phyloP scores from a whole-genome alignment of 257 asterid species.

The Prunella vulgaris region DNA sequence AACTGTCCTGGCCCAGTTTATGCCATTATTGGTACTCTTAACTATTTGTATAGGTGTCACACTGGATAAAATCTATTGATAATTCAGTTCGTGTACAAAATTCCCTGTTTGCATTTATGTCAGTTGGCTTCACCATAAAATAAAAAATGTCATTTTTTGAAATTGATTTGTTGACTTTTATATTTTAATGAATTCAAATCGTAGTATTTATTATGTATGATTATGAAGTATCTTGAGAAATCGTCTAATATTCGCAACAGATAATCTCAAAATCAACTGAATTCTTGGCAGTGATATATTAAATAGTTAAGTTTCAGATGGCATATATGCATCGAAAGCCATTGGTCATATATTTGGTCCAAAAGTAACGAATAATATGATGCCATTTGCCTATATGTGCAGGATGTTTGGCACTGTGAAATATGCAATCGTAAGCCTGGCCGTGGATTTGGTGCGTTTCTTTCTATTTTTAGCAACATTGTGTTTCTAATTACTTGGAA shows the following conservation, averaged over 20 bases:
- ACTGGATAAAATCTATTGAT: not conserved
- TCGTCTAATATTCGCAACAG: not conserved
- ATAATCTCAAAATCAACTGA: not conserved
- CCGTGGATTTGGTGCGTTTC: constrained; percentile 87
- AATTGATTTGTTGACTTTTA: not conserved
- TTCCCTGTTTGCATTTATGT: not conserved
- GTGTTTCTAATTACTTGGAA: not conserved
- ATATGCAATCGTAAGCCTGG: constrained; percentile 98
- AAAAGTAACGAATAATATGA: constrained; percentile 8
- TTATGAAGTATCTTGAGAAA: not conserved
- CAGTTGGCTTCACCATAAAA: constrained; percentile 5
- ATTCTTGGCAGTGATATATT: not conserved
- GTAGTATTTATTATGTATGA: not conserved
- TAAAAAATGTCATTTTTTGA: not conserved
- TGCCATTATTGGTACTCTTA: constrained; percentile 16
- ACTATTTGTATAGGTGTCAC: not conserved
- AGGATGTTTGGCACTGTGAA: constrained; percentile 99
- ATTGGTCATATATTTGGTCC: not conserved
- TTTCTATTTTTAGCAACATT: not conserved
- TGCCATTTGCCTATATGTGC: constrained; percentile 23
- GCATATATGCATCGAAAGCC: not conserved
- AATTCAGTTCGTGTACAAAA: not conserved
- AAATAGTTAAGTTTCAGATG: not conserved
- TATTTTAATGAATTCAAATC: not conserved
- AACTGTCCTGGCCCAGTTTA: constrained; percentile 16